Conservation (phyloP, 1,284 basidiomycete genomes). For the Malassezia brasiliensis region DNA sequence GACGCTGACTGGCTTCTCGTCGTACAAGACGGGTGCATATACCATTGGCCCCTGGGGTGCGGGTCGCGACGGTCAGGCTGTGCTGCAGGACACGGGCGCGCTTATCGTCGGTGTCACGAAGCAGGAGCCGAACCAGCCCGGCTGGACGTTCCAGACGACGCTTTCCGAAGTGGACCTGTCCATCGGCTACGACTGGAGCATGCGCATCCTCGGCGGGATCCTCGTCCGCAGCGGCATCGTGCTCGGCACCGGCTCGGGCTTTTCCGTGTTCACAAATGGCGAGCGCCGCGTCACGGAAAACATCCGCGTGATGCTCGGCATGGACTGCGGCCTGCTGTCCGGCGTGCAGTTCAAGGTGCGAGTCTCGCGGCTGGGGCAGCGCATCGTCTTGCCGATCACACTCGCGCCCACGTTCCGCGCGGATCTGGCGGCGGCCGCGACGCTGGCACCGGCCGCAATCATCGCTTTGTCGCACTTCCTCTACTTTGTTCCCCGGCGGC, state of each 20-base stretch:
- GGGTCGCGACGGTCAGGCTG: constrained; percentile 9
- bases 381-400: constrained; percentile 55
- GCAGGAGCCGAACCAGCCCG: constrained; percentile 23
- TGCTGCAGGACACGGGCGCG: constrained; percentile 26
- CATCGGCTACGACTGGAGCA: constrained; percentile 49
- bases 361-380: constrained; percentile 55
- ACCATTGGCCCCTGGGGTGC: constrained; percentile 50
- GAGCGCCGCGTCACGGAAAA: constrained; percentile 49
- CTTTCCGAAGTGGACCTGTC: constrained; percentile 28
- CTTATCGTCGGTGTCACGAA: constrained; percentile 36
- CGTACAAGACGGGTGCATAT: constrained; percentile 50
- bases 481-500: constrained; percentile 56
- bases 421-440: constrained; percentile 52
- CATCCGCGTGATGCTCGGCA: constrained; percentile 38
- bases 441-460: constrained; percentile 55
- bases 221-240: constrained; percentile 50
- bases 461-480: constrained; percentile 56
- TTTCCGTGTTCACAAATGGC: constrained; percentile 39
- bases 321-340: constrained; percentile 37
- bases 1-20: constrained; percentile 37
- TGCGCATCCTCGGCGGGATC: constrained; percentile 50
- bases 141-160: constrained; percentile 34
- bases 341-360: constrained; percentile 46
- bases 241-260: constrained; percentile 35
- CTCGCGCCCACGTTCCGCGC: constrained; percentile 53